These are phyloP conservation scores for Yamadazyma insecticola DNA, from an alignment of 805 yeast genomes.

Conservation along the genomic window DNA sequence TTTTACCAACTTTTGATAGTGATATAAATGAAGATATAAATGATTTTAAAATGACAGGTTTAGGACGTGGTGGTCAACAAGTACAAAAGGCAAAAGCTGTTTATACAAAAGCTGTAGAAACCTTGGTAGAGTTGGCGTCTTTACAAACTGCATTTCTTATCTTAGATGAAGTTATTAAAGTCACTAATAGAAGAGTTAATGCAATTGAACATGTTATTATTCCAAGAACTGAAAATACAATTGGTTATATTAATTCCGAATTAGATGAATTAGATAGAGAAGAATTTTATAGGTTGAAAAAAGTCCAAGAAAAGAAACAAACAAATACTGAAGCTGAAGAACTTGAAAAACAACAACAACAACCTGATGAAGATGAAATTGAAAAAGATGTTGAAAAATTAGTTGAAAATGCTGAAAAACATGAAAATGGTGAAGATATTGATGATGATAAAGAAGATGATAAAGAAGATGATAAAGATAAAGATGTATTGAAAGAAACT, in stretches of 20 bases:
- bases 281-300: conserved; percentile 93
- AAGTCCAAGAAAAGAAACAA: conserved; percentile 93
- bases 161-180: conserved; percentile 95
- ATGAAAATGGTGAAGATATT: conserved; percentile 21
- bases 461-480: conserved; percentile 3
- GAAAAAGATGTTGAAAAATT: neutral
- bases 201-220: conserved; percentile 98
- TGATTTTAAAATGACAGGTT: conserved; percentile 93
- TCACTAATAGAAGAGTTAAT: conserved; percentile 96
- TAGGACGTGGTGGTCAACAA: conserved; percentile 98
- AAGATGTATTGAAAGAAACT: conserved; percentile 22
- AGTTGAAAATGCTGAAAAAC: conserved; percentile 12
- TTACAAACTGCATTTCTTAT: conserved; percentile 95
- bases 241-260: conserved; percentile 86
- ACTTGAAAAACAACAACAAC: conserved; percentile 4
- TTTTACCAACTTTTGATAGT: conserved; percentile 87
- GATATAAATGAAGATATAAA: conserved; percentile 79
- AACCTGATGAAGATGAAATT: conserved; percentile 3
- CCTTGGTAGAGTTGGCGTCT: conserved; percentile 91
- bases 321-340: conserved; percentile 63
- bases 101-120: conserved; percentile 94
- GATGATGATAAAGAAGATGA: conserved; percentile 3
- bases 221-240: conserved; percentile 96
- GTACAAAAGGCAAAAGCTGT: conserved; percentile 91
- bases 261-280: conserved; percentile 97